phyloP scores from a whole-genome alignment of 495 filamentous ascomycete species.

The Aspergillus nanangensis region DNA sequence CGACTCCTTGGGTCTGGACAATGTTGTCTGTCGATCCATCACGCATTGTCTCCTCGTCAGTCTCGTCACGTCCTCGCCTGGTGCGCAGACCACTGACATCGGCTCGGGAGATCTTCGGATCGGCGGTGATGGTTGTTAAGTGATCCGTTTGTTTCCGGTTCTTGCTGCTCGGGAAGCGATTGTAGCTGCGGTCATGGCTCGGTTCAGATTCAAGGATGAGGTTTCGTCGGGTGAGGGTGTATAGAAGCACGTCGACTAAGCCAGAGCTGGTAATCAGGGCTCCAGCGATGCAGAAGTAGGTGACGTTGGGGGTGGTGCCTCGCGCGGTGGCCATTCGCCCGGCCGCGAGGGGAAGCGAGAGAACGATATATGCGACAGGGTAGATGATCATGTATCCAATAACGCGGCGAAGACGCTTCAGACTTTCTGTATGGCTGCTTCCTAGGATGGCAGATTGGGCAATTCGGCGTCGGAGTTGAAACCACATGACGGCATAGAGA shows the following conservation, averaged over 20 bases:
- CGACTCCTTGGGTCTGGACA: conserved; percentile 23
- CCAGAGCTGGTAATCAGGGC: conserved; percentile 69
- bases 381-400: conserved; percentile 72
- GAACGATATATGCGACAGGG: conserved; percentile 66
- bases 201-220: conserved; percentile 42
- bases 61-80: conserved; percentile 10
- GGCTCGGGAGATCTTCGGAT: conserved; percentile 18
- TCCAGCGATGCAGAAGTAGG: conserved; percentile 67
- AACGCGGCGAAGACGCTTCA: conserved; percentile 41
- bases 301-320: conserved; percentile 45
- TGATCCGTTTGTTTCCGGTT: conserved; percentile 25
- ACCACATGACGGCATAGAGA: conserved; percentile 62
- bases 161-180: conserved; percentile 30
- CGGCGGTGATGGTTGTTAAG: conserved; percentile 31
- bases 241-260: conserved; percentile 68
- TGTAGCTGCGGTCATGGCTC: conserved; percentile 33
- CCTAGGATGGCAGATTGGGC: conserved; percentile 35
- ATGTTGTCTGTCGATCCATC: conserved; percentile 40
- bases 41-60: conserved; percentile 17
- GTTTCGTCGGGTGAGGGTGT: conserved; percentile 60
- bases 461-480: conserved; percentile 50
- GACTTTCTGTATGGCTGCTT: conserved; percentile 33
- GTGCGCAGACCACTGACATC: conserved; percentile 22
- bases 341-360: conserved; percentile 66
- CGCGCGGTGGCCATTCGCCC: conserved; percentile 64